Conservation (phyloP, 192 early-diverging fungal genomes). For the Coemansia sp. region DNA sequence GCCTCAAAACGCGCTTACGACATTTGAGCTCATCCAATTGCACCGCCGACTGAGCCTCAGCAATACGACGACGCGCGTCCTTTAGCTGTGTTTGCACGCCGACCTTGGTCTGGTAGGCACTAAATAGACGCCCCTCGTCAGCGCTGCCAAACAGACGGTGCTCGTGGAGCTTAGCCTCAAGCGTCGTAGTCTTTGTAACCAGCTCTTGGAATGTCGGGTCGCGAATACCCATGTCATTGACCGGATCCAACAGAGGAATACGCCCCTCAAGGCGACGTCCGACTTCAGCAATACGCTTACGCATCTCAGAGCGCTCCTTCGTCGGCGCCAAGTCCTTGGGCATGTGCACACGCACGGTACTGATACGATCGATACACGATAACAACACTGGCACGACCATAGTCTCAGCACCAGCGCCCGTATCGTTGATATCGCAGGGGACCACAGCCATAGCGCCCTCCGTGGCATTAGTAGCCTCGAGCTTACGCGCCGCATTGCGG, state of each 20-base stretch:
- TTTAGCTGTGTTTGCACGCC: constrained; percentile 65
- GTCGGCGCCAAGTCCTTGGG: constrained; percentile 68
- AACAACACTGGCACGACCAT: constrained; percentile 81
- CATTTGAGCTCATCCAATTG: constrained; percentile 93
- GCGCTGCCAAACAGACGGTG: constrained; percentile 63
- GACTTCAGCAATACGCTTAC: constrained; percentile 71
- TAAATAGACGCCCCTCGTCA: constrained; percentile 63
- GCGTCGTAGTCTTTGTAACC: constrained; percentile 69
- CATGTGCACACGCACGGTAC: constrained; percentile 73
- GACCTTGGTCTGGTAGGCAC: constrained; percentile 69
- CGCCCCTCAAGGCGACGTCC: constrained; percentile 71
- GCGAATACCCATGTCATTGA: constrained; percentile 85
- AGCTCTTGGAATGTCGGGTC: constrained; percentile 79
- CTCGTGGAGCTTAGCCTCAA: constrained; percentile 68
- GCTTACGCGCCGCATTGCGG: constrained; percentile 11
- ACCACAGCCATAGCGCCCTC: constrained; percentile 39
- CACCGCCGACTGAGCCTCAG: constrained; percentile 76
- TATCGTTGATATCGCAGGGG: constrained; percentile 55
- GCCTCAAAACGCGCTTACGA: constrained; percentile 86
- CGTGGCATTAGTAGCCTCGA: constrained; percentile 27
- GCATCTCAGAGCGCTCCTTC: constrained; percentile 62
- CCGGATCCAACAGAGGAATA: constrained; percentile 86
- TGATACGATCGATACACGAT: constrained; percentile 71
- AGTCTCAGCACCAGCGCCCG: constrained; percentile 53
- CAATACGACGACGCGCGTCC: constrained; percentile 69